Conservation (phyloP, 768 basidiomycete species). For the Pleurotus salmoneostramineus region DNA sequence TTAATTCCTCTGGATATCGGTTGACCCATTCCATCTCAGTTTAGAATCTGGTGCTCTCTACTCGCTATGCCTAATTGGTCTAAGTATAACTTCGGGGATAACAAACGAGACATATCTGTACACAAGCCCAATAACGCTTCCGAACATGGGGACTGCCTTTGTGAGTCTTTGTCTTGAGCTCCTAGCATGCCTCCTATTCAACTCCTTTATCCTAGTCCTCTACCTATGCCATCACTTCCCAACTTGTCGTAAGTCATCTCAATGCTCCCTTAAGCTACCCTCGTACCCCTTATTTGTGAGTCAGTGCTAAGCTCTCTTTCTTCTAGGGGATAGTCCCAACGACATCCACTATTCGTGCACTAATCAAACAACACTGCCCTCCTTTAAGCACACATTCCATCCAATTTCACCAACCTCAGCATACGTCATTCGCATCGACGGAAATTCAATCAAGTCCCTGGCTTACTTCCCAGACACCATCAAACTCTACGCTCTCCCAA, state of each 20-base stretch:
- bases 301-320: too few species aligned
- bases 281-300: not conserved
- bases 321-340: too few species aligned
- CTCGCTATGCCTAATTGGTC: not conserved
- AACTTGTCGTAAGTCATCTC: not conserved
- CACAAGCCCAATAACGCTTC: constrained; percentile 1
- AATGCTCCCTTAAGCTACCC: not conserved
- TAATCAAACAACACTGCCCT: too few species aligned
- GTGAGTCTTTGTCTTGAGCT: not conserved
- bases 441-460: too few species aligned
- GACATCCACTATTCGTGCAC: too few species aligned
- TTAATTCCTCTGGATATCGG: too few species aligned
- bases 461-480: too few species aligned
- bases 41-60: not conserved
- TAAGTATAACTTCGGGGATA: not conserved
- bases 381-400: too few species aligned
- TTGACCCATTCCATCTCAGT: not conserved
- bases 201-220: not conserved
- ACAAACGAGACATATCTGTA: not conserved
- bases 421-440: too few species aligned
- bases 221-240: not conserved
- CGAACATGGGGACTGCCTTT: not conserved
- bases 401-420: too few species aligned
- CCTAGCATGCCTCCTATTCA: not conserved
- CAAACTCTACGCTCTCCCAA: too few species aligned